phyloP scores from a whole-genome alignment of 768 basidiomycete species.

The Termitomyces sp. region DNA sequence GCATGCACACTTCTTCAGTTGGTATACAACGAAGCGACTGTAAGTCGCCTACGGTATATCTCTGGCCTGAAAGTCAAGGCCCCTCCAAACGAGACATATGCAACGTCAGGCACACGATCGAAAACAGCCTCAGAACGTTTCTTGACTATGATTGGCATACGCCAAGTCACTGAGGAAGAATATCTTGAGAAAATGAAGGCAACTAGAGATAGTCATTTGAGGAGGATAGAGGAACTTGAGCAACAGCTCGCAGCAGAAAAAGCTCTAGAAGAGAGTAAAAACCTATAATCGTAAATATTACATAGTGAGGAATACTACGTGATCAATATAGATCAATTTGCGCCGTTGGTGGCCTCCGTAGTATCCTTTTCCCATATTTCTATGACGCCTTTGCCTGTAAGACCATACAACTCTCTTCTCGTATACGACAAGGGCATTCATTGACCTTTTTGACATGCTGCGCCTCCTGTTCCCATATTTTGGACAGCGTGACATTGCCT shows the following conservation, averaged over 20 bases:
- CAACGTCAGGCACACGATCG: not conserved
- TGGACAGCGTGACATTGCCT: slow-evolving; percentile 34
- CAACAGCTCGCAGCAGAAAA: slow-evolving; percentile 30
- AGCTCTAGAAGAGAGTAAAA: slow-evolving; percentile 18
- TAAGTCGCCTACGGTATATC: slow-evolving; percentile 56
- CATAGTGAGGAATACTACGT: not conserved
- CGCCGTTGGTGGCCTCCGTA: not conserved
- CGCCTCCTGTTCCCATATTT: slow-evolving; percentile 43
- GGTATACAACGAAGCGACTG: slow-evolving; percentile 61
- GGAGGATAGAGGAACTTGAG: slow-evolving; percentile 57
- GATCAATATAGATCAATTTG: not conserved
- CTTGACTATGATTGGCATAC: slow-evolving; percentile 43
- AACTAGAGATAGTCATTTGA: slow-evolving; percentile 49
- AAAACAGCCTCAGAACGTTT: slow-evolving; percentile 33
- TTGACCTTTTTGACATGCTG: slow-evolving; percentile 58
- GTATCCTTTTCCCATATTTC: slow-evolving; percentile 50
- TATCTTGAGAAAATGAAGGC: slow-evolving; percentile 57
- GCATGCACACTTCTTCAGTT: slow-evolving; percentile 62
- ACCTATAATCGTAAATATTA: slow-evolving; percentile 1
- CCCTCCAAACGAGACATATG: slow-evolving; percentile 12
- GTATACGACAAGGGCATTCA: slow-evolving; percentile 43
- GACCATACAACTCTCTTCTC: slow-evolving; percentile 47
- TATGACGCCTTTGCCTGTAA: slow-evolving; percentile 54
- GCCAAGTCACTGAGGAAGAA: slow-evolving; percentile 64
- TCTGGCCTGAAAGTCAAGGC: slow-evolving; percentile 27